Evolutionary conservation across 192 early-diverging fungal genomes (phyloP).

Genomic region (Phlyctochytrium bullatum): DNA sequence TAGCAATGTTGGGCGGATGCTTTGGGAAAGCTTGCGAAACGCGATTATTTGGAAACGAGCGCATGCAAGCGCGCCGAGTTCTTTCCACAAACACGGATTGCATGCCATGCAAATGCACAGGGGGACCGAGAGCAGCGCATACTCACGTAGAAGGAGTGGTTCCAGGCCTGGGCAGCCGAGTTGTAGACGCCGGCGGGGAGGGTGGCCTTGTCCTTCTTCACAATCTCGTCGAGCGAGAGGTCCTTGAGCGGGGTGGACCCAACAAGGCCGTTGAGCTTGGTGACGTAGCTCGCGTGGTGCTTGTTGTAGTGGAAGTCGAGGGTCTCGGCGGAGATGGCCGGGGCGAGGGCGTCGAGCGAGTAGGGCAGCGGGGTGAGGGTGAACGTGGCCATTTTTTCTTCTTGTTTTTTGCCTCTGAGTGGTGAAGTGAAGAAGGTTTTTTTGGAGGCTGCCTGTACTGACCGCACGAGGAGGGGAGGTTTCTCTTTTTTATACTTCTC

Average conservation of each 20-base stretch:
- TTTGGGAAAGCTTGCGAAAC: too few relatives aligned
- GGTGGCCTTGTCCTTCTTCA: constrained; percentile 9
- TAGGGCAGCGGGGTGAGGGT: constrained; percentile 23
- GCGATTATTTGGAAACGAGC: too few relatives aligned
- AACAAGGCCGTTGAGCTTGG: constrained; percentile 18
- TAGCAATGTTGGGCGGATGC: too few relatives aligned
- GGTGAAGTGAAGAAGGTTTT: too few relatives aligned
- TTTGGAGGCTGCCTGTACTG: too few relatives aligned
- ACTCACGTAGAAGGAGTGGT: constrained; percentile 41
- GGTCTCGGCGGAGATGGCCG: constrained; percentile 28
- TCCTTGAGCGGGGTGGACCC: constrained; percentile 5
- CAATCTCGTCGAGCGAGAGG: not conserved
- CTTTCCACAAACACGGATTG: too few relatives aligned
- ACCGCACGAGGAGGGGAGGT: too few relatives aligned
- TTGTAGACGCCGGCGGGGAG: constrained; percentile 31
- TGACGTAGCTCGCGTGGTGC: constrained; percentile 28
- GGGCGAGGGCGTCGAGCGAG: constrained; percentile 25
- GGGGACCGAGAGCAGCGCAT: constrained; percentile 23
- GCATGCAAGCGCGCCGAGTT: too few relatives aligned
- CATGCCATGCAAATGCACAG: not conserved
- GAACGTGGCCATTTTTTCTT: too few relatives aligned
- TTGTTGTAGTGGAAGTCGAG: constrained; percentile 28
- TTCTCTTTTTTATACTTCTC: too few relatives aligned
- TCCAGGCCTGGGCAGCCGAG: constrained; percentile 63
- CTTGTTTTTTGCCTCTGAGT: too few relatives aligned